Evolutionary conservation across 768 basidiomycete species (phyloP), one percentile per base, ranked within the genome.

Genomic region (Dacryopinax spathularia): DNA sequence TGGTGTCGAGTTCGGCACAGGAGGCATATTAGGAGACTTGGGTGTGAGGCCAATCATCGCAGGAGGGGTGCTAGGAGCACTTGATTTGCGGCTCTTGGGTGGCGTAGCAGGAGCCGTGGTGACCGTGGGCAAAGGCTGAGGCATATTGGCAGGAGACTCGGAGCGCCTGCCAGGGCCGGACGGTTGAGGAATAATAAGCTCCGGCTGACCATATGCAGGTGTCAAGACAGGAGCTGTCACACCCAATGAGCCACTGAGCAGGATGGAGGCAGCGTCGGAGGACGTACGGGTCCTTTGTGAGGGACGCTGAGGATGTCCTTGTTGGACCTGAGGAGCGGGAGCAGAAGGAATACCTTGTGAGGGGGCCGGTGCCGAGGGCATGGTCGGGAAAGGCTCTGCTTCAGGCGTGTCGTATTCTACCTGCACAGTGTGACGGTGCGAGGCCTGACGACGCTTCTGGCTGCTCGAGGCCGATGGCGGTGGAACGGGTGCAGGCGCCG

Each of bases 401-500:
- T 72, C 72, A 4, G 81, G 80, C 63, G 86, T 85, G 64, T 87
- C 88, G 69, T 97, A 98, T 74, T 99, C 96, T 65, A 98, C 88
- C 73, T 98, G 96, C 56, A 98, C 90, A 10, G 96, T 98, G 74
- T 98, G 93, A 60, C 92, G 79, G 73, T 88, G 48, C 48, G 48
- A 56, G 31, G 48, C 48, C n/a, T n/a, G n/a, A 29, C 48, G 48
- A 10, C 48, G 48, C 5, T 31, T 13, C 10, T 56, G 48, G 20
- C 48, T 56, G 22, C 29, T 29, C 25, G 48, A 56, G 10, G 48
- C 22, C 10, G 48, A 31, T 15, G 48, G 25, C 18, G 48, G 48
- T 29, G 48, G 48, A 31, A 22, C 48, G 18, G 20, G 13, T 56
- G 48, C 48, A 20, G 48, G 48, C 7, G 48, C 48, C 5, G 48